Evolutionary conservation across 805 yeast species (phyloP).

Genomic region (Ogataea chonburiensis): DNA sequence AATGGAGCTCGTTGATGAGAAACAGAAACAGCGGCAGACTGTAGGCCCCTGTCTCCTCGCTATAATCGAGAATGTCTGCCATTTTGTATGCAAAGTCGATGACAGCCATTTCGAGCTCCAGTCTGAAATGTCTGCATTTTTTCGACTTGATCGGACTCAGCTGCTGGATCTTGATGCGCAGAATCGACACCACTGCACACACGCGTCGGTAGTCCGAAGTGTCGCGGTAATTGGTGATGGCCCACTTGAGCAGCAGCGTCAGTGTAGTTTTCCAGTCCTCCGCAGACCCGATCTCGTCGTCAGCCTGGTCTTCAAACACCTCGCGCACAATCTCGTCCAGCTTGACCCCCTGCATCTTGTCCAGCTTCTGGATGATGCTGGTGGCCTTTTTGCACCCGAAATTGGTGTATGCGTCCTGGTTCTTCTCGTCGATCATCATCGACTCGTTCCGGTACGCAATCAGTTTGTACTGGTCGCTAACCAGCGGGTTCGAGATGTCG

Average conservation of each 20-base stretch:
- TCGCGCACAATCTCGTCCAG: conserved; percentile 22
- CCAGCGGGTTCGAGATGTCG: conserved; percentile 33
- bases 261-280: conserved; percentile 30
- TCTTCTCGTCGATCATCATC: conserved; percentile 50
- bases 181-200: conserved; percentile 26
- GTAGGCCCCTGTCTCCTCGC: conserved; percentile 18
- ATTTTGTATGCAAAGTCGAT: conserved; percentile 34
- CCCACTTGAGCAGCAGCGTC: conserved; percentile 31
- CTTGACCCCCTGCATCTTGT: conserved; percentile 21
- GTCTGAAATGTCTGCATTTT: conserved; percentile 26
- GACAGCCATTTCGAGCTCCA: conserved; percentile 33
- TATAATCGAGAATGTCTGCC: conserved; percentile 29
- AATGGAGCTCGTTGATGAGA: conserved; percentile 51
- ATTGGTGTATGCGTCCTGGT: conserved; percentile 13
- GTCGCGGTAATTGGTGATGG: conserved; percentile 27
- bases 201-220: conserved; percentile 21
- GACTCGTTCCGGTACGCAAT: conserved; percentile 72
- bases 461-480: conserved; percentile 51
- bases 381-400: conserved; percentile 20
- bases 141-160: conserved; percentile 23
- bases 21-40: conserved; percentile 37
- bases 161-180: conserved; percentile 24
- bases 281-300: conserved; percentile 14
- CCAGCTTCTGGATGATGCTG: conserved; percentile 29
- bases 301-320: conserved; percentile 27